Evolutionary conservation across 2,329 filamentous ascomycete genomes (phyloP).

Genomic region (Tolypocladium pustulatum): DNA sequence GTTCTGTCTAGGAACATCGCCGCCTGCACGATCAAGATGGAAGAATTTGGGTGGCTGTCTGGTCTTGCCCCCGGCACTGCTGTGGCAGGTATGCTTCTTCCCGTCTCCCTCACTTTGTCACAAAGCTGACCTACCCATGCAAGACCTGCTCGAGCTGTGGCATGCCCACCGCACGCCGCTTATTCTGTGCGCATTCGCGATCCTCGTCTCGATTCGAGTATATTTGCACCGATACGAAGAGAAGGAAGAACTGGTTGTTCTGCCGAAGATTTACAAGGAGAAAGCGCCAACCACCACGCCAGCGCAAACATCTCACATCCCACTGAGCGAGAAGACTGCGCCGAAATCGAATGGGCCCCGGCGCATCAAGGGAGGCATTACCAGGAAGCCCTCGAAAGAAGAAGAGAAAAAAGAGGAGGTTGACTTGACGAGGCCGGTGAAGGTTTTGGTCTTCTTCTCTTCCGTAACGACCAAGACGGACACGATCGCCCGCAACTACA

Average conservation of each 20-base stretch:
- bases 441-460: slow-evolving; percentile 78
- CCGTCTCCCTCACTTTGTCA: neutral
- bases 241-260: slow-evolving; percentile 21
- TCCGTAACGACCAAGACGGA: slow-evolving; percentile 80
- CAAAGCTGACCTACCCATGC: neutral
- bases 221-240: slow-evolving; percentile 29
- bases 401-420: slow-evolving; percentile 11
- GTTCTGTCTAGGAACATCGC: neutral
- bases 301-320: neutral
- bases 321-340: slow-evolving; percentile 16
- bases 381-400: slow-evolving; percentile 17
- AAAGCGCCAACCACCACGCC: slow-evolving; percentile 1
- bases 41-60: neutral
- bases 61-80: neutral
- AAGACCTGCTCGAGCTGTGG: slow-evolving; percentile 32
- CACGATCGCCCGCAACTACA: slow-evolving; percentile 55
- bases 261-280: slow-evolving; percentile 24
- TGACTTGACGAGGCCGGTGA: slow-evolving; percentile 39
- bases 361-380: slow-evolving; percentile 35
- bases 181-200: slow-evolving; percentile 25
- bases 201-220: slow-evolving; percentile 27
- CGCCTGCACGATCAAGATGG: neutral
- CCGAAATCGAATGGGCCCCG: slow-evolving; percentile 31
- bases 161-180: slow-evolving; percentile 34
- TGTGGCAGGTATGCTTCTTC: neutral